phyloP scores from a whole-genome alignment of 2,329 filamentous ascomycete genomes.

The Cladophialophora chaetospira region DNA sequence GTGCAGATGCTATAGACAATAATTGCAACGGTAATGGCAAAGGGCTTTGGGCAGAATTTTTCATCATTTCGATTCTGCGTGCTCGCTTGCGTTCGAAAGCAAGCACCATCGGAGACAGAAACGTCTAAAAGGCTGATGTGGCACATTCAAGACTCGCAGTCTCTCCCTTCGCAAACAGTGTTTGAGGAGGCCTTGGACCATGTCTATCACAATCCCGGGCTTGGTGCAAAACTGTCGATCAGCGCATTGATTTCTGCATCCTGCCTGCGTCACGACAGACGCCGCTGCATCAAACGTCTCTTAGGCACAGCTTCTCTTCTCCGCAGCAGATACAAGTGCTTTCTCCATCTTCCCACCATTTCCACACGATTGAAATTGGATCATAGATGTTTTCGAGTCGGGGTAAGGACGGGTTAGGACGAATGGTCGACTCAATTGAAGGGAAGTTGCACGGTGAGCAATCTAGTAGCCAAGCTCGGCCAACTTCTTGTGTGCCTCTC shows the following conservation, averaged over 20 bases:
- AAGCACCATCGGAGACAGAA: conserved; percentile 27
- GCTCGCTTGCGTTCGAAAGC: conserved; percentile 19
- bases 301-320: no score
- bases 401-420: conserved; percentile 2
- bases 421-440: neutral
- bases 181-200: no score
- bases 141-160: no score
- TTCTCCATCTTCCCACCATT: neutral
- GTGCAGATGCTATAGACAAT: no score
- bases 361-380: neutral
- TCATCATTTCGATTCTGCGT: conserved; percentile 24
- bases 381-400: neutral
- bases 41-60: conserved; percentile 23
- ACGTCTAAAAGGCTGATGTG: conserved; percentile 4
- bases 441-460: conserved; percentile 34
- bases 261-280: no score
- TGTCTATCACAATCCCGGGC: no score
- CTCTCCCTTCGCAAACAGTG: no score
- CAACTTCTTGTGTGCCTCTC: conserved; percentile 85
- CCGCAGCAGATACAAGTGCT: neutral
- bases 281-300: no score
- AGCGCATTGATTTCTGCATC: no score
- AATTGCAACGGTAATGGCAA: no score
- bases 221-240: no score
- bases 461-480: conserved; percentile 86